These are phyloP conservation scores for Candida ovalis DNA, from an alignment of 805 yeast genomes.

Conservation along the genomic window DNA sequence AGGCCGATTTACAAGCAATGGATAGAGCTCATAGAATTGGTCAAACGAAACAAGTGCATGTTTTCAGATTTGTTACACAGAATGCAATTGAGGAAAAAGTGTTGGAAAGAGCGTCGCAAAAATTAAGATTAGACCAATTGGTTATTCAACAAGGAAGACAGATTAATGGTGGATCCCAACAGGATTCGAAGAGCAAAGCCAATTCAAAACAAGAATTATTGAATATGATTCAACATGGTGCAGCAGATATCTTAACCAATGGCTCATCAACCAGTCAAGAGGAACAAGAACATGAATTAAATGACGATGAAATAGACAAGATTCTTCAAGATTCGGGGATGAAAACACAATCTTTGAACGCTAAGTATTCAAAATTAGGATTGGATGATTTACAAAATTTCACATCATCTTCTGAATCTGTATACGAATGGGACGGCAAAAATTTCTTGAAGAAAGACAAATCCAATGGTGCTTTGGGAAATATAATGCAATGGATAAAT, in stretches of 20 bases:
- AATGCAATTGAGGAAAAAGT: conserved; percentile 96
- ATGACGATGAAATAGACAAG: conserved; percentile 58
- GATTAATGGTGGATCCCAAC: conserved; percentile 70
- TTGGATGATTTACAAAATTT: conserved; percentile 76
- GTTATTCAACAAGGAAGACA: conserved; percentile 94
- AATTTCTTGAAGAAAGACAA: conserved; percentile 58
- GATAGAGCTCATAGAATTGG: conserved; percentile 98
- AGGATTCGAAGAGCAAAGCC: conserved; percentile 43
- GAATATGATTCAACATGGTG: conserved; percentile 83
- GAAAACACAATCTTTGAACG: conserved; percentile 58
- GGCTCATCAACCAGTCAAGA: conserved; percentile 16
- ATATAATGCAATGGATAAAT: conserved; percentile 68
- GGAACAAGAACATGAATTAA: conserved; percentile 34
- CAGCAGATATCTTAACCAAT: conserved; percentile 54
- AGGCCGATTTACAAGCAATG: conserved; percentile 97
- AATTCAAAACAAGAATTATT: conserved; percentile 67
- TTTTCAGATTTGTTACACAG: conserved; percentile 89
- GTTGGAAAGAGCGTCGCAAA: conserved; percentile 92
- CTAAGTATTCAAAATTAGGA: conserved; percentile 63
- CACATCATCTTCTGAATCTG: conserved; percentile 50
- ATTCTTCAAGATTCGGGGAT: conserved; percentile 57
- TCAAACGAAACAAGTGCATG: conserved; percentile 92
- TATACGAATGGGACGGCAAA: conserved; percentile 87
- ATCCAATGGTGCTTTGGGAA: conserved; percentile 29
- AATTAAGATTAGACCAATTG: conserved; percentile 84